These are phyloP conservation scores for Wickerhamomyces sp. DNA, from an alignment of 1,139 yeast genomes.

Conservation along the genomic window DNA sequence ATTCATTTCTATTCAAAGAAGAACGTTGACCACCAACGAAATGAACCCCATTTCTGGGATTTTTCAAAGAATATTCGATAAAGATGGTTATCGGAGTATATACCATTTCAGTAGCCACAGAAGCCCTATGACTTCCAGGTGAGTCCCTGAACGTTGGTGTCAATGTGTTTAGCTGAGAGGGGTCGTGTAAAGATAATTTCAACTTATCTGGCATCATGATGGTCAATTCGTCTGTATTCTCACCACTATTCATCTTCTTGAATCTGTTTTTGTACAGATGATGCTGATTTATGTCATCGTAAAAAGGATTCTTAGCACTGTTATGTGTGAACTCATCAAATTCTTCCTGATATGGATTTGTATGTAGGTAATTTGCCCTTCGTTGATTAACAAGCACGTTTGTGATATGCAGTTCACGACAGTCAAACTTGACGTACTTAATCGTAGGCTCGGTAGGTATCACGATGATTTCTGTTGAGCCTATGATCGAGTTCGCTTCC, in stretches of 20 bases:
- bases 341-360: slow-evolving; percentile 38
- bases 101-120: slow-evolving; percentile 36
- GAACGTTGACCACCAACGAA: slow-evolving; percentile 56
- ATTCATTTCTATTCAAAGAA: slow-evolving; percentile 35
- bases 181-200: slow-evolving; percentile 56
- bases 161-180: slow-evolving; percentile 41
- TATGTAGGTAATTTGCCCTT: slow-evolving; percentile 44
- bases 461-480: slow-evolving; percentile 78
- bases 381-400: slow-evolving; percentile 62
- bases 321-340: slow-evolving; percentile 12
- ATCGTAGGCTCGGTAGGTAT: slow-evolving; percentile 63
- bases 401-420: slow-evolving; percentile 68
- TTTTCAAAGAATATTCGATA: slow-evolving; percentile 60
- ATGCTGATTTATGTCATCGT: slow-evolving; percentile 31
- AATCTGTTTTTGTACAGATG: slow-evolving; percentile 63
- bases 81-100: slow-evolving; percentile 72
- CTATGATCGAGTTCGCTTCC: slow-evolving; percentile 48
- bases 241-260: slow-evolving; percentile 56
- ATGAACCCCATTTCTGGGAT: slow-evolving; percentile 71
- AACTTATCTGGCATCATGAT: slow-evolving; percentile 71
- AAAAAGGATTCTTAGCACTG: slow-evolving; percentile 4
- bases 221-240: slow-evolving; percentile 67
- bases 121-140: slow-evolving; percentile 33
- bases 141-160: slow-evolving; percentile 39
- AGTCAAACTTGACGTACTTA: slow-evolving; percentile 64